Base-by-base conservation (phyloP, 768 basidiomycete species). In the Lactarius hengduanensis region DNA sequence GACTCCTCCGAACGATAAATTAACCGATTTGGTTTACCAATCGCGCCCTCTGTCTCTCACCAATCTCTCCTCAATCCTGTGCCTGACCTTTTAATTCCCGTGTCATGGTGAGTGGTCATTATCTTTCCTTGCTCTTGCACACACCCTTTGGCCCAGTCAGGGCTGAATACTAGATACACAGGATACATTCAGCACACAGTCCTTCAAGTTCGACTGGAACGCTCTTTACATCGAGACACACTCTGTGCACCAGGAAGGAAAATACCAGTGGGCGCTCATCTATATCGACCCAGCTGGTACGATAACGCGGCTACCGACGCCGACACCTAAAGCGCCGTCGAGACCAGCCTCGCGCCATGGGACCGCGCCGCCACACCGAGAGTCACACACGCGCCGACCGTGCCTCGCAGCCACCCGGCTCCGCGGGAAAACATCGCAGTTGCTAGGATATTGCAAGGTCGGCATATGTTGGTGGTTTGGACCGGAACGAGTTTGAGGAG, bases 201-300 rank as follows among this genome's bases (percentile, higher is more conserved):
- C 57, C 38, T 63, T 69, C 53, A 63, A 68, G 38, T 62, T 69
- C 28, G 69, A 68, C 59, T 67, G 62, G 53, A 62, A 69, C 62
- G 69, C 67, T 60, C 66, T 69, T 43, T 69, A 69, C 32, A 64
- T 69, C 38, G 69, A 69, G 66, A 69, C 69, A 34, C 69, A 68
- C 43, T 68, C 69, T 40, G 57, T 69, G 62, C 66, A 68, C 22
- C 66, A 69, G 32, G 69, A 69, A 57, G 69, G 69, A 54, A 57
- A 61, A 7, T 69, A 69, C 32, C 66, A 63, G 38, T 69, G 69
- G 69, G 69, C 66, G 38, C 59, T 69, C 43, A 8, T 69, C n/a
- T 63, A 43, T 41, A 60, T 68, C 53, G 66, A 68, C 40, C 26
- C 57, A 8, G n/a, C 62, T 30, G 69, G 69, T 16, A 56, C 61